Evolutionary conservation across 139 green algal genomes (phyloP).

Genomic region (Deuterostichococcus epilithicus): DNA sequence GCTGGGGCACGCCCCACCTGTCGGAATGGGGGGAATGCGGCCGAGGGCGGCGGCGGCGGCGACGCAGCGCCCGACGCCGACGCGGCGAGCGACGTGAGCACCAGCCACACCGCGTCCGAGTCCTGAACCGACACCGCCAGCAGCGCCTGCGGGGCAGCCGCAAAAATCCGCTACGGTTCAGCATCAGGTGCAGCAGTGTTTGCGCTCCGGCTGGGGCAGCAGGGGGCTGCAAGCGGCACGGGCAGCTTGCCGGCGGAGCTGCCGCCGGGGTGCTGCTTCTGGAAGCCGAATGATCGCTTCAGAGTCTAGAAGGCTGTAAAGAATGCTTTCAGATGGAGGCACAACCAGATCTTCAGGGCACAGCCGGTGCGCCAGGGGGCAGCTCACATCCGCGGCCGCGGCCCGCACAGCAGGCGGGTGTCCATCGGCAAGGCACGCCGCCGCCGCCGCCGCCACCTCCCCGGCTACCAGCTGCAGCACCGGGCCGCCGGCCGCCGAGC

Average conservation of each 20-base stretch:
- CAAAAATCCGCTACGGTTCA: neutral
- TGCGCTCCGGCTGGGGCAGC: no score
- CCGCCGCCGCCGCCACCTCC: slow-evolving; percentile 25
- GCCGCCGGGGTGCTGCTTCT: slow-evolving; percentile 21
- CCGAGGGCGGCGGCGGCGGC: no score
- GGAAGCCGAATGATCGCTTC: slow-evolving; percentile 6
- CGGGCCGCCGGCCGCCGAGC: slow-evolving; percentile 6
- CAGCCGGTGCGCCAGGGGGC: neutral
- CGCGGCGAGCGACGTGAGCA: neutral
- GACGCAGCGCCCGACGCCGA: no score
- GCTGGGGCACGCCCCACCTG: no score
- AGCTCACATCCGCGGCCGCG: slow-evolving; percentile 26
- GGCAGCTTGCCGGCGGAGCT: neutral
- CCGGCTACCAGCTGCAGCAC: slow-evolving; percentile 22
- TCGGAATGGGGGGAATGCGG: neutral
- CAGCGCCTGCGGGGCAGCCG: slow-evolving; percentile 22
- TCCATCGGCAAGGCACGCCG: slow-evolving; percentile 32
- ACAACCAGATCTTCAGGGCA: neutral
- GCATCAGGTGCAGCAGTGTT: neutral
- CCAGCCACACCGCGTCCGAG: slow-evolving; percentile 59
- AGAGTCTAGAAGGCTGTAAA: neutral
- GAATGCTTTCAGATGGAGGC: neutral
- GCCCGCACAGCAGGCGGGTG: slow-evolving; percentile 33
- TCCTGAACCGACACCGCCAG: slow-evolving; percentile 49
- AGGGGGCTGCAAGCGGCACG: no score